Percentiles rank a stretch among this genome's conserved stretches.
Conservation (phyloP, 2,329 filamentous ascomycete species). For the Ophiostoma sp. region DNA sequence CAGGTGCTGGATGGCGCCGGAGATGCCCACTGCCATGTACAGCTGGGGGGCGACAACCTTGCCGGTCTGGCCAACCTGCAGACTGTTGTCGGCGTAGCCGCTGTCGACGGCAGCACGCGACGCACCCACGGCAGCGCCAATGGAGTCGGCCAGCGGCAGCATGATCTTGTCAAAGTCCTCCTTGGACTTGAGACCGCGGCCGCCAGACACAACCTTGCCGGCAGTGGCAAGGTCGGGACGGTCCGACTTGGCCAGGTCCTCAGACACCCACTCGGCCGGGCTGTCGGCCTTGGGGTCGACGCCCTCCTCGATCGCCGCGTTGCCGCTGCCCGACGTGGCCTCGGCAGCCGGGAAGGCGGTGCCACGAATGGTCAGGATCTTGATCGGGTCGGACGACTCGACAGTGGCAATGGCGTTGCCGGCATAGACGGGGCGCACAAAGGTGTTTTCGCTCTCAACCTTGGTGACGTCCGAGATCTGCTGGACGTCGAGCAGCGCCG, state of each 20-base stretch:
- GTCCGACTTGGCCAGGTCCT: conserved; percentile 88
- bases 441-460: conserved; percentile 86
- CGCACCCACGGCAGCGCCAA: conserved; percentile 93
- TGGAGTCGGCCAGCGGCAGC: conserved; percentile 81
- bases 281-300: conserved; percentile 72
- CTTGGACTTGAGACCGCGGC: conserved; percentile 93
- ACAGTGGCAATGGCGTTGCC: conserved; percentile 97
- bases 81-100: conserved; percentile 95
- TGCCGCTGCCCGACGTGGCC: conserved; percentile 49
- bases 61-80: conserved; percentile 96
- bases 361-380: conserved; percentile 86
- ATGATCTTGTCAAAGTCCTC: conserved; percentile 94
- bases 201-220: conserved; percentile 82
- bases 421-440: conserved; percentile 94
- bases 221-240: conserved; percentile 91
- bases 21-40: conserved; percentile 93
- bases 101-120: conserved; percentile 93
- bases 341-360: conserved; percentile 80
- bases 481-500: conserved; percentile 84
- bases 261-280: conserved; percentile 82
- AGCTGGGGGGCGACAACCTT: conserved; percentile 97
- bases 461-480: conserved; percentile 87
- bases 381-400: conserved; percentile 78
- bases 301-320: conserved; percentile 75
- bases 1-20: conserved; percentile 94